Evolutionary conservation across 2,329 filamentous ascomycete species (phyloP).

Genomic region (Magnaporthiopsis rhizophila): DNA sequence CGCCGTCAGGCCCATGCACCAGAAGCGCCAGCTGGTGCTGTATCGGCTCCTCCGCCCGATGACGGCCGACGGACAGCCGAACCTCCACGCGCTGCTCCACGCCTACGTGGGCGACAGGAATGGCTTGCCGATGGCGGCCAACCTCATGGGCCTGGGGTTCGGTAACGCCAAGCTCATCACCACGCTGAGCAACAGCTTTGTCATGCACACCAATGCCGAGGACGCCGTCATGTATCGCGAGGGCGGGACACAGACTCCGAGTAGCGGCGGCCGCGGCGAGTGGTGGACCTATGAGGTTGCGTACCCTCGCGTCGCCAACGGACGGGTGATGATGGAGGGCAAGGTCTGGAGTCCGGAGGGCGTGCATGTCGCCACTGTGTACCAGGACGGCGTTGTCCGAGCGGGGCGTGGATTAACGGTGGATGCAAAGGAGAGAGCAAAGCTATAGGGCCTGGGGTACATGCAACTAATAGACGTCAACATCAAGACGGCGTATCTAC

Average conservation of each 20-base stretch:
- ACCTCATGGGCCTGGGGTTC: constrained; percentile 38
- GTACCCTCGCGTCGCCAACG: constrained; percentile 39
- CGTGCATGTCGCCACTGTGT: constrained; percentile 44
- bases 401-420: constrained; percentile 16
- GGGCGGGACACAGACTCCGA: constrained; percentile 12
- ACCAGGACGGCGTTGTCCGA: constrained; percentile 42
- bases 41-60: constrained; percentile 39
- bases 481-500: not conserved
- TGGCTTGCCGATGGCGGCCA: constrained; percentile 41
- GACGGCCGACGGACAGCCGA: constrained; percentile 18
- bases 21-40: constrained; percentile 39
- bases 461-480: not conserved
- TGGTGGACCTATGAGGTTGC: constrained; percentile 49
- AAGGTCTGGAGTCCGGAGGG: constrained; percentile 47
- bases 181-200: constrained; percentile 43
- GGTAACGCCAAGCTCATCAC: constrained; percentile 31
- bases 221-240: constrained; percentile 36
- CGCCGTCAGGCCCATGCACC: constrained; percentile 29
- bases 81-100: constrained; percentile 39
- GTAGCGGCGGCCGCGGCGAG: constrained; percentile 17
- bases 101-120: constrained; percentile 47
- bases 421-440: constrained; percentile 13
- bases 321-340: constrained; percentile 37
- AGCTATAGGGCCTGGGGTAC: constrained; percentile 17
- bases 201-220: constrained; percentile 41